Evolutionary conservation across 2,329 filamentous ascomycete genomes (phyloP).

Genomic region (Rhynchosporium graminicola): DNA sequence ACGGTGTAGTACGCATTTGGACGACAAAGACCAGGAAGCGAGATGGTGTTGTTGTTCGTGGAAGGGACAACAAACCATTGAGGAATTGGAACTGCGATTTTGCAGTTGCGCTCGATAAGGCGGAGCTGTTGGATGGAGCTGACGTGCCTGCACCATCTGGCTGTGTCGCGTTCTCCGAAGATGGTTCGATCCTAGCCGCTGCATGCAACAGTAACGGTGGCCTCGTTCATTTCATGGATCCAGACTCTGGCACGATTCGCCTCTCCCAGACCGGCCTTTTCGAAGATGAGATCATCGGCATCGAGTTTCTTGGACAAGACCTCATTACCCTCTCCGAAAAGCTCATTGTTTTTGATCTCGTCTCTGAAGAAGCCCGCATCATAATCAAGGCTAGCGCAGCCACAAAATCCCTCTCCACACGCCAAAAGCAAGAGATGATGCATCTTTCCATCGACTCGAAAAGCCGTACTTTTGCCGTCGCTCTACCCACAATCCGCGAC

Average conservation of each 20-base stretch:
- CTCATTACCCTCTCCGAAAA: constrained; percentile 74
- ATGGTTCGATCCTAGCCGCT: constrained; percentile 80
- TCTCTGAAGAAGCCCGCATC: constrained; percentile 73
- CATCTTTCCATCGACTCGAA: constrained; percentile 71
- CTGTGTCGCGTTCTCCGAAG: constrained; percentile 75
- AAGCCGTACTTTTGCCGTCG: constrained; percentile 66
- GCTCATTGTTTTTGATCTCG: constrained; percentile 80
- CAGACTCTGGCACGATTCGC: constrained; percentile 65
- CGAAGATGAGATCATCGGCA: constrained; percentile 62
- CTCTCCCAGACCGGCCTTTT: constrained; percentile 69
- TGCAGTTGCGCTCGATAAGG: constrained; percentile 51
- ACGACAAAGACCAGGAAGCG: constrained; percentile 68
- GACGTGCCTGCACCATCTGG: constrained; percentile 48
- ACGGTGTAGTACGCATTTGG: constrained; percentile 80
- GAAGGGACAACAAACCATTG: constrained; percentile 57
- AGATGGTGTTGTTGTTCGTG: constrained; percentile 66
- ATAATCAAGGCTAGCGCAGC: constrained; percentile 58
- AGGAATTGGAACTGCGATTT: constrained; percentile 75
- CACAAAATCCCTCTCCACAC: constrained; percentile 38
- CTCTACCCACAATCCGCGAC: constrained; percentile 44
- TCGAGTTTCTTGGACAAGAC: constrained; percentile 71
- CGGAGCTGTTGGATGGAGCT: constrained; percentile 40
- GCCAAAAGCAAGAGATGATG: constrained; percentile 50
- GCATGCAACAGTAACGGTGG: constrained; percentile 60
- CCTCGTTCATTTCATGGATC: constrained; percentile 75